Evolutionary conservation across 208 protist genomes (phyloP).

Genomic region (Leishmania braziliensis): DNA sequence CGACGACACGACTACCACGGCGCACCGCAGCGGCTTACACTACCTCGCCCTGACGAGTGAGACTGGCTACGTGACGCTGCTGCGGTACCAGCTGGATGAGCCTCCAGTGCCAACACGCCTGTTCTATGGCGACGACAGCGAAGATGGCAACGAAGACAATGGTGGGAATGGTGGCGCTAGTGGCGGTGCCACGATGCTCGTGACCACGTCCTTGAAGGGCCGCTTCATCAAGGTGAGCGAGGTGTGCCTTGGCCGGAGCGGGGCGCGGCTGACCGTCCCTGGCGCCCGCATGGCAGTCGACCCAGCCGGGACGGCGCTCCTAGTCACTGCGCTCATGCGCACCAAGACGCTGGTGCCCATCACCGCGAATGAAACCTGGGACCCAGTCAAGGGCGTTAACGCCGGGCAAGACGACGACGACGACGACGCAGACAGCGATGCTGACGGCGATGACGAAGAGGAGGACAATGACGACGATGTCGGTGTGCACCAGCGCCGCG

Average conservation of each 20-base stretch:
- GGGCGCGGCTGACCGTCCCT: constrained; percentile 95
- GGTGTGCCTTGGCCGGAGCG: constrained; percentile 96
- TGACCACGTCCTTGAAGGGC: constrained; percentile 65
- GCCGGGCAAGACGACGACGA: constrained; percentile 22
- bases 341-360: constrained; percentile 70
- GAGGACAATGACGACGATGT: constrained; percentile 24
- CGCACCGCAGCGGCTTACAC: constrained; percentile 58
- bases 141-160: background rate
- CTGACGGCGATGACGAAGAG: constrained; percentile 27
- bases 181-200: constrained; percentile 20
- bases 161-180: background rate
- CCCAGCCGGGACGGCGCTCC: constrained; percentile 94
- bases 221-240: constrained; percentile 95
- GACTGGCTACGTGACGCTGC: constrained; percentile 93
- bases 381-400: constrained; percentile 17
- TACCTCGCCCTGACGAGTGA: constrained; percentile 96
- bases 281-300: constrained; percentile 95
- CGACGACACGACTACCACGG: constrained; percentile 22
- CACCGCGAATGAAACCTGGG: constrained; percentile 27
- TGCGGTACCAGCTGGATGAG: constrained; percentile 92
- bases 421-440: constrained; percentile 22
- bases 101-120: constrained; percentile 51
- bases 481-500: constrained; percentile 8
- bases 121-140: constrained; percentile 23
- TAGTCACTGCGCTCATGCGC: constrained; percentile 92